Base-by-base conservation (phyloP, 306 rosid genomes). In the Citrullus colocynthis region DNA sequence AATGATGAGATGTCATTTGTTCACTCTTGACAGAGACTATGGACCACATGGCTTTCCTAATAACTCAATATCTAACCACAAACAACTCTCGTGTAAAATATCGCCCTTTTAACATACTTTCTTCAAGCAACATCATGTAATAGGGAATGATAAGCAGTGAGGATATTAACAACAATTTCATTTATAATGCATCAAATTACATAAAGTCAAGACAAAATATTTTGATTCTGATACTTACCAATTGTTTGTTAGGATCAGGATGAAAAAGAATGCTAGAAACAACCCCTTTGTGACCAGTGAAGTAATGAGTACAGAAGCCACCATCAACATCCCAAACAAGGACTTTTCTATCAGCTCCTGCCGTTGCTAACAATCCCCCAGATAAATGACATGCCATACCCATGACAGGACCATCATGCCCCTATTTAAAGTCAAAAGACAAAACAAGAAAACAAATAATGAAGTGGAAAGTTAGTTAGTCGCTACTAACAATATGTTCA, bases 361-460 rank as follows among this genome's bases (percentile, higher is more conserved):
- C 97, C 0, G 99, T 90, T 30, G 99, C 97, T 20, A 95, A 95
- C 80, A 92, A 79, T 28, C 99, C 99, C 13, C 97, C 97, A 7
- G 97, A 95, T 32, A 90, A 88, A 72, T 95, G 97, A 77, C 88
- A 86, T 7, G 89, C 84, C 97, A 95, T 92, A 57, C 86, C 91
- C 98, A 90, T 95, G n/a, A 92, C 93, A 0, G 97, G 97, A 82
- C 97, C 96, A 10, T 95, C 97, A 71, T 95, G 96, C 70, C 97
- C 97, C 99, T 92, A 74, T n/a, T 67, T 63, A 73, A 82, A 5
- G 49, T 14, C 69, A 67, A 71, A 36, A 61, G 52, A 34, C 13
- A 55, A 49, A 7, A 70, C 57, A 55, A 80, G 24, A 13, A n/a
- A 49, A 44, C 62, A 52, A 34, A 8, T 9, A 81, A 49, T 18